These are phyloP conservation scores for Candida lessepsii DNA, from an alignment of 805 yeast species.

Conservation along the genomic window DNA sequence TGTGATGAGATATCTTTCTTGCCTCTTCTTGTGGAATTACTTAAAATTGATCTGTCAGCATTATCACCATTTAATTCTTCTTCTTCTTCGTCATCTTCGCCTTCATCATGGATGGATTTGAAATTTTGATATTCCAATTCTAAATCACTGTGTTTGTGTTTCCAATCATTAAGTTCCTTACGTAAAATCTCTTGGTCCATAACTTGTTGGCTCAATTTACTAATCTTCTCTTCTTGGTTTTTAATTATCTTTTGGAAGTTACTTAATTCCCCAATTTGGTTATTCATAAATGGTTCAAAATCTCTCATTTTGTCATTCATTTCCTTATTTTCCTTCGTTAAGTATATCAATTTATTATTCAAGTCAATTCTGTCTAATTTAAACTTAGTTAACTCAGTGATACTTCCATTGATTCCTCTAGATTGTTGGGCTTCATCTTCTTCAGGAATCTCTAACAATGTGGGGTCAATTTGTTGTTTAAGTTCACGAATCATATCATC, in stretches of 20 bases:
- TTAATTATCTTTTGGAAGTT: constrained; percentile 55
- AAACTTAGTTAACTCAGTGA: constrained; percentile 35
- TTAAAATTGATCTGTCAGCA: constrained; percentile 21
- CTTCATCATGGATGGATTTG: constrained; percentile 34
- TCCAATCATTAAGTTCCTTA: constrained; percentile 48
- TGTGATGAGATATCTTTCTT: constrained; percentile 33
- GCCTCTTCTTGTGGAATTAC: constrained; percentile 23
- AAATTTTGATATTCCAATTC: constrained; percentile 43
- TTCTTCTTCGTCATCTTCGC: constrained; percentile 33
- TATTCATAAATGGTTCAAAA: constrained; percentile 52
- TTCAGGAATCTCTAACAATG: constrained; percentile 18
- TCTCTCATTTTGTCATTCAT: constrained; percentile 42
- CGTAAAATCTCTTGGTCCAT: constrained; percentile 44
- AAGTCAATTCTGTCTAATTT: constrained; percentile 45
- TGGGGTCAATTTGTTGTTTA: constrained; percentile 25
- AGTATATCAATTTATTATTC: constrained; percentile 42
- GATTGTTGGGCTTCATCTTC: constrained; percentile 18
- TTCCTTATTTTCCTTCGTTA: constrained; percentile 45
- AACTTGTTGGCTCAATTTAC: constrained; percentile 39
- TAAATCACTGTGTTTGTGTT: constrained; percentile 44
- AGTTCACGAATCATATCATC: constrained; percentile 33
- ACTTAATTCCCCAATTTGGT: constrained; percentile 51
- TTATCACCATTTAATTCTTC: constrained; percentile 22
- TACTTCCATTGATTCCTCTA: constrained; percentile 12
- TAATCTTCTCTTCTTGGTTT: constrained; percentile 49